These are phyloP conservation scores for Tylopilus orsonianus DNA, from an alignment of 1,284 basidiomycete genomes.

Conservation along the genomic window DNA sequence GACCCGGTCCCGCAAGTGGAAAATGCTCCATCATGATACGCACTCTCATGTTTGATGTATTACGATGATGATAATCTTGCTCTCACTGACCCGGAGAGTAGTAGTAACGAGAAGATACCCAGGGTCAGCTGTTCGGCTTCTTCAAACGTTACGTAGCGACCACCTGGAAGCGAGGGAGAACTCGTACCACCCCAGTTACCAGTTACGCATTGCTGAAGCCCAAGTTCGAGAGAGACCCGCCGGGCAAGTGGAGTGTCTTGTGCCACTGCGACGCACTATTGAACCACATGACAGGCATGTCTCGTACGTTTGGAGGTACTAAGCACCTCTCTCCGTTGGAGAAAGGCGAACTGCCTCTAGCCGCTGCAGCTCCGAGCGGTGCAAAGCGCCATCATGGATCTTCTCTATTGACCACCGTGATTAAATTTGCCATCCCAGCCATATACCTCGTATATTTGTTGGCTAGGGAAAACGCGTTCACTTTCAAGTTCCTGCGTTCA, in stretches of 20 bases:
- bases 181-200: no score
- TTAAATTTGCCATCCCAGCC: slow-evolving; percentile 23
- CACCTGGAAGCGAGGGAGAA: neutral
- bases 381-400: neutral
- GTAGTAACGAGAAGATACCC: neutral
- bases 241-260: slow-evolving; percentile 1
- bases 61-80: no score
- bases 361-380: slow-evolving; percentile 1
- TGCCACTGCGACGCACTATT: neutral
- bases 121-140: neutral
- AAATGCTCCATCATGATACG: no score
- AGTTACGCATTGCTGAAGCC: no score
- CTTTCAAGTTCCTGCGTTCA: neutral
- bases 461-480: slow-evolving; percentile 9
- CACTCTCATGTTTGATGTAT: no score
- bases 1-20: no score
- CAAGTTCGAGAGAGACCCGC: neutral
- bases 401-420: slow-evolving; percentile 5
- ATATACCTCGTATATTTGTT: slow-evolving; percentile 25
- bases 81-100: no score
- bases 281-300: slow-evolving; percentile 10
- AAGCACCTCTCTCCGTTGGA: slow-evolving; percentile 15
- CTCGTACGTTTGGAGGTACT: slow-evolving; percentile 2
- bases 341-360: slow-evolving; percentile 24
- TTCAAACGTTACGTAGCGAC: neutral